Evolutionary conservation across 208 protist genomes (phyloP).

Genomic region (Lotmaria passim): DNA sequence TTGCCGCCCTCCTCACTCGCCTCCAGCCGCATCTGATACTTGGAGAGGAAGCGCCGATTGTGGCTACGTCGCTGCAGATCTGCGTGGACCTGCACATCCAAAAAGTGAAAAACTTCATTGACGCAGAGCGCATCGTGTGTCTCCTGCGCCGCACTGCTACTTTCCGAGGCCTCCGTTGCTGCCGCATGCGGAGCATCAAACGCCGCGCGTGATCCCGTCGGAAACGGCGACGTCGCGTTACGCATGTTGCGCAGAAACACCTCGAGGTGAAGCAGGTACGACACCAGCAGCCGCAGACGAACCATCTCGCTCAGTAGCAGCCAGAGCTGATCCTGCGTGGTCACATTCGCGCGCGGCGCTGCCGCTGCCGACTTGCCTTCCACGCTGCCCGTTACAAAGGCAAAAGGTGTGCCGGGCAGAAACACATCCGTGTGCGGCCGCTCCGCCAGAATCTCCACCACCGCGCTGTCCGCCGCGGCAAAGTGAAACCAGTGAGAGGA

Average conservation of each 20-base stretch:
- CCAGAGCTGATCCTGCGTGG: constrained; percentile 29
- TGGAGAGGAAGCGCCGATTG: constrained; percentile 14
- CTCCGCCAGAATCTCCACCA: not conserved
- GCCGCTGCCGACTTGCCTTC: not conserved
- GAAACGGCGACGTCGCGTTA: no score
- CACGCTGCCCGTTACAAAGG: no score
- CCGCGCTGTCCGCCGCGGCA: not conserved
- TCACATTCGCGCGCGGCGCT: not conserved
- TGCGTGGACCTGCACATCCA: not conserved
- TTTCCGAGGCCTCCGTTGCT: no score
- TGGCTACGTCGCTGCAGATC: not conserved
- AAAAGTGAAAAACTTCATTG: constrained; percentile 12
- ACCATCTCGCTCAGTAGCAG: constrained; percentile 32
- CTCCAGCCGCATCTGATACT: not conserved
- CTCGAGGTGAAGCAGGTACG: constrained; percentile 37
- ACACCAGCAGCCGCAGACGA: constrained; percentile 32
- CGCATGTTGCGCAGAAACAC: constrained; percentile 17
- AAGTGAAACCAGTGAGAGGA: constrained; percentile 13
- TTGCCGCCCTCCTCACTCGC: not conserved
- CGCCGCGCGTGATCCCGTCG: not conserved
- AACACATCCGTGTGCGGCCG: constrained; percentile 11
- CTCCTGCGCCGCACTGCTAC: not conserved
- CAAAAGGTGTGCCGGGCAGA: not conserved
- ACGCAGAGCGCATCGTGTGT: constrained; percentile 2
- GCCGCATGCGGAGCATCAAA: no score